Evolutionary conservation across 768 basidiomycete genomes (phyloP).

Genomic region (Mycena indigotica): DNA sequence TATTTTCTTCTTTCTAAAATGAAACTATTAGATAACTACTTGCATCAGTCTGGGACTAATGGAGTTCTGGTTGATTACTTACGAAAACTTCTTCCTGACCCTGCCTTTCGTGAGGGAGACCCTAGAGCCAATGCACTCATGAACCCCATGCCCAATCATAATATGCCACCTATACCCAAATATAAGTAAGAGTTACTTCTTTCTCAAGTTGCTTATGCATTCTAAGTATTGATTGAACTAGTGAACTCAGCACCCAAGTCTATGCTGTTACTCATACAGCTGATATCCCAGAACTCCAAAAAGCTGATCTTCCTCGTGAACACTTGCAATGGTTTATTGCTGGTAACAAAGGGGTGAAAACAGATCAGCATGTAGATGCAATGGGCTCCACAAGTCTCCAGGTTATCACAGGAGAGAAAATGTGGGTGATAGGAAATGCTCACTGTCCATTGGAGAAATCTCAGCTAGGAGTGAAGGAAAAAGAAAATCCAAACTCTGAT

Average conservation of each 20-base stretch:
- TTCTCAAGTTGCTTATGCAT: not conserved
- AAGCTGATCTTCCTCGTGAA: not conserved
- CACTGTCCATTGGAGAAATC: too few relatives aligned
- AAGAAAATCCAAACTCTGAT: too few relatives aligned
- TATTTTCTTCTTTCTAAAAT: not conserved
- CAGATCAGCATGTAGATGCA: not conserved
- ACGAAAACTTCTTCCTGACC: not conserved
- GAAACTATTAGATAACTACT: not conserved
- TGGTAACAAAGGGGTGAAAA: not conserved
- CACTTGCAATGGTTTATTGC: not conserved
- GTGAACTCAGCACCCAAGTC: not conserved
- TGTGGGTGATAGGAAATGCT: too few relatives aligned
- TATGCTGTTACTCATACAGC: not conserved
- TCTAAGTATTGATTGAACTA: not conserved
- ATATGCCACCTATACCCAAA: not conserved
- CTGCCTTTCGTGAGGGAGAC: not conserved
- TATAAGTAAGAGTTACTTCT: not conserved
- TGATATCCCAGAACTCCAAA: not conserved
- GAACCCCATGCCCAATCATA: not conserved
- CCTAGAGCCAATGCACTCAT: not conserved
- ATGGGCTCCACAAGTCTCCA: not conserved
- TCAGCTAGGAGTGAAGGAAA: too few relatives aligned
- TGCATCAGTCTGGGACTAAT: not conserved
- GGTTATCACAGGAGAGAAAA: too few relatives aligned
- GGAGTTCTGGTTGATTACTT: not conserved